Base-by-base conservation (phyloP, 129 eudicot genomes). In the Helianthus annuus region DNA sequence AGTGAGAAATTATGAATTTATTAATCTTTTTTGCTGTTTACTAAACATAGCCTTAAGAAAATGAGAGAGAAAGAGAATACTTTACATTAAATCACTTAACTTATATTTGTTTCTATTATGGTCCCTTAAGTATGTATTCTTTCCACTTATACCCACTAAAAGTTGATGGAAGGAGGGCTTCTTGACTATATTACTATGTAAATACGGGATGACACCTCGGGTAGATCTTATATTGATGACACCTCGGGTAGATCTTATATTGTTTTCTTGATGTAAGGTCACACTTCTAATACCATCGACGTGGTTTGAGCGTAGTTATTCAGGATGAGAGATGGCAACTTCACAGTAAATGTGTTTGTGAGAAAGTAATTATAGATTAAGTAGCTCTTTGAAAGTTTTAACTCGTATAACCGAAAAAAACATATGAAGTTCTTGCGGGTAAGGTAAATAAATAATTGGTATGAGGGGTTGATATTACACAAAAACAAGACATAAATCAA, bases 1-100 rank as follows among this genome's bases (percentile, higher is more conserved):
- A 79, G 82, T 82, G 70, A 81, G 81, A 83, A 76, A 69, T 77
- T 77, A 61, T 14, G 56, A 61, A 16, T 75, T 72, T 44, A 39
- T 53, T 64, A 59, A 60, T 60, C 64, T 56, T 49, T 60, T 53
- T 68, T 45, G 70, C 60, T 59, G 24, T 19, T 46, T 73, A 68
- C 60, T 36, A 73, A 64, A 49, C 71, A 57, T 63, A 66, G 52
- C 65, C 53, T 59, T 52, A 13, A 39, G 36, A 81, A 68, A 75
- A 48, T 12, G 68, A 68, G 72, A 45, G 65, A 74, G 72, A 55
- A 60, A 27, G 14, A 32, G 2, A 74, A 7, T n/a, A 42, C 1
- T 36, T 74, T 64, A 64, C 44, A 39, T 0, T 4, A 62, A 64
- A 4, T 40, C 11, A 6, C 44, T 2, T 19, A 0, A 38, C 4